Evolutionary conservation across 2,329 filamentous ascomycete species (phyloP).

Genomic region (Cytospora mali): DNA sequence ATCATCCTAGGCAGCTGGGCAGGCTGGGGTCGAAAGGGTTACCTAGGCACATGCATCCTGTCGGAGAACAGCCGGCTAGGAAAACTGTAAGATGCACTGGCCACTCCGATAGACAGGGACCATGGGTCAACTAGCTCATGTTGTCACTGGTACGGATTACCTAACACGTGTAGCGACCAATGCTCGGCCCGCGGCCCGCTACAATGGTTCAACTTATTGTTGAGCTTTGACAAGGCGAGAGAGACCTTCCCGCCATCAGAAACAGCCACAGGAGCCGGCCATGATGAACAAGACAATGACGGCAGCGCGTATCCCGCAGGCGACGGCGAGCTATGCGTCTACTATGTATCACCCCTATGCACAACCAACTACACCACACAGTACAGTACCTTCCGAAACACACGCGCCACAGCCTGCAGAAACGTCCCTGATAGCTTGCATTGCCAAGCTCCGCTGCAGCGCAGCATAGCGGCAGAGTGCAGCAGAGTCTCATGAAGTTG

Average conservation of each 20-base stretch:
- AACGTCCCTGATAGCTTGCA: slow-evolving; percentile 16
- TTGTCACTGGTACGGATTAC: slow-evolving; percentile 3
- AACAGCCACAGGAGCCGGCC: background rate
- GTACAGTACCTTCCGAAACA: slow-evolving; percentile 15
- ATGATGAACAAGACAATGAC: background rate
- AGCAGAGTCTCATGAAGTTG: no score
- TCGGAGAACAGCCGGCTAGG: background rate
- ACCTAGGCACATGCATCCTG: background rate
- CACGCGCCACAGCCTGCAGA: slow-evolving; percentile 21
- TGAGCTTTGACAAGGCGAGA: background rate
- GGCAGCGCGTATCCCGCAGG: slow-evolving; percentile 12
- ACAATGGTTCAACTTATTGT: background rate
- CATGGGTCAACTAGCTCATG: no score
- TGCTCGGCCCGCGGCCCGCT: slow-evolving; percentile 1
- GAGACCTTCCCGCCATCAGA: background rate
- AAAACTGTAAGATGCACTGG: background rate
- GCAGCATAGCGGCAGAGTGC: slow-evolving; percentile 22
- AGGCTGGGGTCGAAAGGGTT: no score
- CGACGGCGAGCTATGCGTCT: background rate
- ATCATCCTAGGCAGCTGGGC: background rate
- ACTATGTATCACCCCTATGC: background rate
- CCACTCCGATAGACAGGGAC: no score
- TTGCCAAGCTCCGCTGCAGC: slow-evolving; percentile 18
- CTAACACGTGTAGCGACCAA: background rate
- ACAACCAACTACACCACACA: background rate